phyloP scores from a whole-genome alignment of 768 basidiomycete genomes.

The Boletus pseudopeckii region DNA sequence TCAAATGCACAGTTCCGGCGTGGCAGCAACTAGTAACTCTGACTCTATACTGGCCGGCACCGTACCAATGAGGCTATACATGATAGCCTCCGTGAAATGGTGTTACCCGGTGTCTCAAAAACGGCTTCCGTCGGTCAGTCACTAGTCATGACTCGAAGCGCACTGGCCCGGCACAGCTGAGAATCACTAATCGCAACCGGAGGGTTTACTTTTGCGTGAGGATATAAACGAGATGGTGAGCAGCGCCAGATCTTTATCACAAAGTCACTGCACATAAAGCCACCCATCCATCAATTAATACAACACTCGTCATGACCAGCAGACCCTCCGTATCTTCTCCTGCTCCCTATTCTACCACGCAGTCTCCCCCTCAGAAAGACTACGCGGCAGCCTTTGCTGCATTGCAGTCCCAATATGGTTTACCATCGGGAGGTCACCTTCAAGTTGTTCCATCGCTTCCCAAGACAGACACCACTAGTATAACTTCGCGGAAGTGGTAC shows the following conservation, averaged over 20 bases:
- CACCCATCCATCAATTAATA: neutral
- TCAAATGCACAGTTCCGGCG: too few species aligned
- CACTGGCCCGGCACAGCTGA: neutral
- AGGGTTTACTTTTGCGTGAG: neutral
- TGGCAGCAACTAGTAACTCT: too few species aligned
- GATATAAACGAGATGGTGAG: constrained; percentile 2
- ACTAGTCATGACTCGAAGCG: constrained; percentile 4
- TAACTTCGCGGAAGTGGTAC: constrained; percentile 23
- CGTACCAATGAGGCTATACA: too few species aligned
- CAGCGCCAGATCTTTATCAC: neutral
- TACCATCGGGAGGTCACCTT: constrained; percentile 1
- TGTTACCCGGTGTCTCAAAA: too few species aligned
- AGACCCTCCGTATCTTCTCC: neutral
- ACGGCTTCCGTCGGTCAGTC: neutral
- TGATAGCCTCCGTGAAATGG: too few species aligned
- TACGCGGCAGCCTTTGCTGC: constrained; percentile 21
- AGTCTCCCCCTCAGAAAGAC: constrained; percentile 17
- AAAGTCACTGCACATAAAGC: neutral
- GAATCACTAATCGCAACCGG: neutral
- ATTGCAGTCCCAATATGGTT: constrained; percentile 22
- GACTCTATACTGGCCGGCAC: too few species aligned
- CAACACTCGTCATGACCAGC: neutral
- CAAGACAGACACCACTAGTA: neutral
- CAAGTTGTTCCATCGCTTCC: constrained; percentile 1
- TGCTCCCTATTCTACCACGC: neutral